A percentile compares a stretch with the other conserved stretches of the same genome.
These are phyloP conservation scores for Karstenula rhodostoma DNA, from an alignment of 2,329 filamentous ascomycete species.

Conservation along the genomic window DNA sequence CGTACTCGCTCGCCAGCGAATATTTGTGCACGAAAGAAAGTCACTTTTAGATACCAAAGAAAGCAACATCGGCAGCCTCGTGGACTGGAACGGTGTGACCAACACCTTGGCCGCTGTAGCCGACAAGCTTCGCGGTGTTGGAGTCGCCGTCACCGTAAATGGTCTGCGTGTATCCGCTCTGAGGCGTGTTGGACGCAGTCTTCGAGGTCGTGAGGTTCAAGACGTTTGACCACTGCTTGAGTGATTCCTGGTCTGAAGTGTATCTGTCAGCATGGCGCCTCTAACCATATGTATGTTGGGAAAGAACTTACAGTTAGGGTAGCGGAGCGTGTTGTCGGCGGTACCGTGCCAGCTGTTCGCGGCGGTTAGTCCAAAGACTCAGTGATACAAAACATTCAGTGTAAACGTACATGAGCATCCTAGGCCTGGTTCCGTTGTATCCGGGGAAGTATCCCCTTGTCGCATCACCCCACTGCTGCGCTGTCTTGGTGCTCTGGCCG, in stretches of 20 bases:
- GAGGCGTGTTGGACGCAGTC: conserved; percentile 31
- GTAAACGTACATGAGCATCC: conserved; percentile 27
- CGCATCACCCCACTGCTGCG: conserved; percentile 28
- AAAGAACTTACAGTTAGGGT: conserved; percentile 24
- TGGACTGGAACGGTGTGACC: conserved; percentile 38
- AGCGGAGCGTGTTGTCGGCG: conserved; percentile 25
- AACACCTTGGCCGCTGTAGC: conserved; percentile 32
- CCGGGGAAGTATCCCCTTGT: conserved; percentile 22
- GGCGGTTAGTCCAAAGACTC: not conserved
- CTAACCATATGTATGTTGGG: not conserved
- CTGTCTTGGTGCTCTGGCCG: conserved; percentile 27
- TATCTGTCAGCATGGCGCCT: conserved; percentile 1
- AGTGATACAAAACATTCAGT: not conserved
- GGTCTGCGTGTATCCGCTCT: conserved; percentile 35
- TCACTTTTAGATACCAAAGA: conserved; percentile 22
- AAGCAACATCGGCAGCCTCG: conserved; percentile 24
- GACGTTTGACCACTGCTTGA: conserved; percentile 42
- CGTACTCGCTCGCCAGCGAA: not conserved
- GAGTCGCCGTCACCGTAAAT: conserved; percentile 37
- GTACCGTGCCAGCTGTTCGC: conserved; percentile 27
- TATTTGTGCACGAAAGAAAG: not conserved
- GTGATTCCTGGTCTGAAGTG: conserved; percentile 28
- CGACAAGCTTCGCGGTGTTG: conserved; percentile 31
- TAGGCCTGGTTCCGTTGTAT: conserved; percentile 25
- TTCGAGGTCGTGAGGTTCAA: conserved; percentile 26